Evolutionary conservation across 768 basidiomycete genomes (phyloP).

Genomic region (Hydnum rufescens): DNA sequence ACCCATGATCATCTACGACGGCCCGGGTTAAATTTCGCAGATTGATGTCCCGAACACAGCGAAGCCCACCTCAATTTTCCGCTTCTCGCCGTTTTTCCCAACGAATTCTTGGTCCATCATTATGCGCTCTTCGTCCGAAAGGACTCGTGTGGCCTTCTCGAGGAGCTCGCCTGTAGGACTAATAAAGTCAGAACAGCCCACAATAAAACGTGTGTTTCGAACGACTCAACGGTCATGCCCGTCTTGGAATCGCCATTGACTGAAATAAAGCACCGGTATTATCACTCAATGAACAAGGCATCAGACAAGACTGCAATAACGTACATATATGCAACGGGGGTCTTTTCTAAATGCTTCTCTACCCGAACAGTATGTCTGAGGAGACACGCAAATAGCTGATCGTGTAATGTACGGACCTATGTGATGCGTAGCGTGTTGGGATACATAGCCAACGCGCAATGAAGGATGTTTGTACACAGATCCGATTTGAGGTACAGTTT

Average conservation of each 20-base stretch:
- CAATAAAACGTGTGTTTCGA: slow-evolving; percentile 6
- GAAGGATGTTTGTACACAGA: slow-evolving; percentile 87
- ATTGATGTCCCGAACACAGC: background rate
- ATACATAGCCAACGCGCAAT: slow-evolving; percentile 87
- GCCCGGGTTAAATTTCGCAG: slow-evolving; percentile 5
- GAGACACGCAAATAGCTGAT: background rate
- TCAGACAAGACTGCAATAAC: slow-evolving; percentile 6
- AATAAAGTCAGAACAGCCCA: slow-evolving; percentile 2
- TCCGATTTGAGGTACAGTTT: slow-evolving; percentile 79
- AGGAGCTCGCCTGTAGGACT: slow-evolving; percentile 50
- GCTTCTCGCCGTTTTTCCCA: slow-evolving; percentile 75
- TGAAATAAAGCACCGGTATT: slow-evolving; percentile 6
- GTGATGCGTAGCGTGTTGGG: slow-evolving; percentile 96
- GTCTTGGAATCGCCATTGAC: slow-evolving; percentile 96
- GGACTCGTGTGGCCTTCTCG: slow-evolving; percentile 77
- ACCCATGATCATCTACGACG: slow-evolving; percentile 56
- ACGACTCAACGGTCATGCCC: slow-evolving; percentile 82
- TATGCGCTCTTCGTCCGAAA: slow-evolving; percentile 70
- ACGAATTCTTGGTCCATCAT: slow-evolving; percentile 71
- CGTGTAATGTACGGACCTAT: slow-evolving; percentile 33
- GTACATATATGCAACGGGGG: slow-evolving; percentile 77
- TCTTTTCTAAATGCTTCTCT: slow-evolving; percentile 92
- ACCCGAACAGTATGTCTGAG: too few relatives aligned
- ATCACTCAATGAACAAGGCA: background rate
- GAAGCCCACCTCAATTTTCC: slow-evolving; percentile 67